A percentile compares a stretch with the other conserved stretches of the same genome.
phyloP scores from a whole-genome alignment of 768 basidiomycete species.

The Pleurotus djamor region DNA sequence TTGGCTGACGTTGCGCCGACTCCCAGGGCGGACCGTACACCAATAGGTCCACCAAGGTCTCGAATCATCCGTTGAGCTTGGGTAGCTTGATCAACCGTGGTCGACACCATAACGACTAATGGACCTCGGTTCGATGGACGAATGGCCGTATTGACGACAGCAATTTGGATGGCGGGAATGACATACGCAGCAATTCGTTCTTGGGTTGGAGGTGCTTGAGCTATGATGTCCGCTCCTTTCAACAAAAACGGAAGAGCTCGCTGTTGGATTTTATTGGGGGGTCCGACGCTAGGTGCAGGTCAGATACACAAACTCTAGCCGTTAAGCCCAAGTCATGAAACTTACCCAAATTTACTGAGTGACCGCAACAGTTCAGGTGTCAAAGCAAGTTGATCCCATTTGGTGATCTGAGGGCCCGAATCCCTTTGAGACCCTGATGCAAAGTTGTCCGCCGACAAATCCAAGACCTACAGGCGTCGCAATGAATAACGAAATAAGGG shows the following conservation, averaged over 20 bases:
- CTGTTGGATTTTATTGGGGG: constrained; percentile 99
- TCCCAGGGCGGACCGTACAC: constrained; percentile 86
- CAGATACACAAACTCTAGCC: not conserved
- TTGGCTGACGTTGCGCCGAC: constrained; percentile 72
- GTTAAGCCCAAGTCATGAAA: not conserved
- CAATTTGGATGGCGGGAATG: constrained; percentile 85
- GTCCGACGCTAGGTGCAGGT: constrained; percentile 68
- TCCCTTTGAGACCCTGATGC: constrained; percentile 57
- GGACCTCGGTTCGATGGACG: constrained; percentile 73
- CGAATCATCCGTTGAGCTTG: constrained; percentile 96
- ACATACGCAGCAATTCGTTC: constrained; percentile 98
- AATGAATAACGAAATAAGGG: constrained; percentile 9
- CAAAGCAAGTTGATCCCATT: constrained; percentile 93
- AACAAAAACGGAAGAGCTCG: constrained; percentile 94
- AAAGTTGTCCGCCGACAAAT: constrained; percentile 56
- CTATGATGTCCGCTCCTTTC: constrained; percentile 94
- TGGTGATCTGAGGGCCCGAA: constrained; percentile 79
- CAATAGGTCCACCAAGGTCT: constrained; percentile 91
- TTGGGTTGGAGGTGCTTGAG: constrained; percentile 97
- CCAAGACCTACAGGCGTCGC: constrained; percentile 40
- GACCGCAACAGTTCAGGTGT: constrained; percentile 87
- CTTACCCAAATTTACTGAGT: constrained; percentile 92
- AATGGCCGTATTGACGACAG: constrained; percentile 58
- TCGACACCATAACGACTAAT: constrained; percentile 91
- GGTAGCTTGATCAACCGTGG: constrained; percentile 97